These are phyloP conservation scores for Trichocladium uniseriatum DNA, from an alignment of 495 filamentous ascomycete genomes.

Conservation along the genomic window DNA sequence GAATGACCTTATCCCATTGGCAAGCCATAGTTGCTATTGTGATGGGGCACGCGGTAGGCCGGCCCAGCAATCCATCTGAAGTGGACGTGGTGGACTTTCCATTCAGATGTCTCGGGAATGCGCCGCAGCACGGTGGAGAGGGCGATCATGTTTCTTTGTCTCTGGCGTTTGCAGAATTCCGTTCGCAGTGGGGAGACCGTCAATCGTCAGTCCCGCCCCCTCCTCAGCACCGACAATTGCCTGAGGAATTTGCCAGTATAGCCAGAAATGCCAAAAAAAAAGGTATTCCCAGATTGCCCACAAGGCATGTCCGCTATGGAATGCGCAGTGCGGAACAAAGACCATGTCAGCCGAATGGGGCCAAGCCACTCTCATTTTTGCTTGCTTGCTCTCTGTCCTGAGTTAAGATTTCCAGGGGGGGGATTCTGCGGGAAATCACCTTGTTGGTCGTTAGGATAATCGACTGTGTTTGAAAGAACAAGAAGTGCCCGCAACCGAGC, in stretches of 20 bases:
- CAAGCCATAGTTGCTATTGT: conserved; percentile 17
- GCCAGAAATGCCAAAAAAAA: too few species aligned
- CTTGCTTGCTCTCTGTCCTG: not conserved
- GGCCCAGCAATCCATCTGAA: not conserved
- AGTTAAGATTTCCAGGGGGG: not conserved
- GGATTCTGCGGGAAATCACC: not conserved
- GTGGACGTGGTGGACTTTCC: too few species aligned
- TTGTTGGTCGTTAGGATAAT: not conserved
- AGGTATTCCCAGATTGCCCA: not conserved
- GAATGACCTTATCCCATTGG: conserved; percentile 27
- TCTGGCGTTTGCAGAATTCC: conserved; percentile 33
- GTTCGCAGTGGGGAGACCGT: conserved; percentile 22
- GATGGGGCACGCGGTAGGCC: conserved; percentile 4
- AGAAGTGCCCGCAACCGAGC: conserved; percentile 1
- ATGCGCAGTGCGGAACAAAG: conserved; percentile 26
- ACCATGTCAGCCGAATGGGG: conserved; percentile 34
- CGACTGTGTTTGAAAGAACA: not conserved
- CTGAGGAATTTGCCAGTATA: conserved; percentile 22
- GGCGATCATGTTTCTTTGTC: conserved; percentile 15
- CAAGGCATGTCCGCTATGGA: conserved; percentile 5
- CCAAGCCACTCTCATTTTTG: conserved; percentile 15
- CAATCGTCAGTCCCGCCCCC: conserved; percentile 9
- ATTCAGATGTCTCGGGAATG: conserved; percentile 37
- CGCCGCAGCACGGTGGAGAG: conserved; percentile 21
- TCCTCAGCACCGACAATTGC: conserved; percentile 19